Percentiles rank a stretch among this genome's conserved stretches.
Evolutionary conservation across 2,329 filamentous ascomycete species (phyloP).

Genomic region (Colletotrichum liriopes): DNA sequence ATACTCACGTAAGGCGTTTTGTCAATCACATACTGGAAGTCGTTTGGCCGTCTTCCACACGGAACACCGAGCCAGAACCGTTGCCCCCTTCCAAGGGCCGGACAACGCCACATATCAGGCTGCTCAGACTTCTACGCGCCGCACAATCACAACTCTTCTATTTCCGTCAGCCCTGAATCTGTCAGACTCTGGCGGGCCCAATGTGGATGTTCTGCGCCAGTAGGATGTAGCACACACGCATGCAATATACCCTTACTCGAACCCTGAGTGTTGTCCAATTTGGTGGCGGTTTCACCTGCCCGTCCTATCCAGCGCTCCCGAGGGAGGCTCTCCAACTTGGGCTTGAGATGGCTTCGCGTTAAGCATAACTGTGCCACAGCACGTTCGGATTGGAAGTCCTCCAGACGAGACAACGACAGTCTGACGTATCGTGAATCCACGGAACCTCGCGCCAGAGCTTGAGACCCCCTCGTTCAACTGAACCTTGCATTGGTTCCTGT

Average conservation of each 20-base stretch:
- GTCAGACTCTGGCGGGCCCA: background rate
- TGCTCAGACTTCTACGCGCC: constrained; percentile 2
- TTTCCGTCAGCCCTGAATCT: constrained; percentile 1
- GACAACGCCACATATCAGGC: constrained; percentile 15
- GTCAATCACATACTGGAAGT: background rate
- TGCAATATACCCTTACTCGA: background rate
- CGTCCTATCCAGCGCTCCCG: background rate
- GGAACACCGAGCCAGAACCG: constrained; percentile 5
- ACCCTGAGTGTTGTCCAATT: constrained; percentile 5
- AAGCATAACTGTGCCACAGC: background rate
- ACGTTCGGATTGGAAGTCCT: background rate
- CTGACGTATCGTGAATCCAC: background rate
- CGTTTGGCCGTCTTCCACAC: background rate
- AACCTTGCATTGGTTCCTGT: background rate
- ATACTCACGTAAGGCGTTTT: background rate
- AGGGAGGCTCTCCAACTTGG: constrained; percentile 1
- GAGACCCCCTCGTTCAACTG: background rate
- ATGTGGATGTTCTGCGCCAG: background rate
- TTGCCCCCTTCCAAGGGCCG: background rate
- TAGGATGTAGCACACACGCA: background rate
- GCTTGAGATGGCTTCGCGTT: background rate
- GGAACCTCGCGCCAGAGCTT: background rate
- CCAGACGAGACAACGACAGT: background rate
- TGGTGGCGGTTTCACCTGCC: constrained; percentile 17
- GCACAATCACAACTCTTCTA: constrained; percentile 1